Conservation (phyloP, 192 early-diverging fungal species). For the Haplosporangium gracile region DNA sequence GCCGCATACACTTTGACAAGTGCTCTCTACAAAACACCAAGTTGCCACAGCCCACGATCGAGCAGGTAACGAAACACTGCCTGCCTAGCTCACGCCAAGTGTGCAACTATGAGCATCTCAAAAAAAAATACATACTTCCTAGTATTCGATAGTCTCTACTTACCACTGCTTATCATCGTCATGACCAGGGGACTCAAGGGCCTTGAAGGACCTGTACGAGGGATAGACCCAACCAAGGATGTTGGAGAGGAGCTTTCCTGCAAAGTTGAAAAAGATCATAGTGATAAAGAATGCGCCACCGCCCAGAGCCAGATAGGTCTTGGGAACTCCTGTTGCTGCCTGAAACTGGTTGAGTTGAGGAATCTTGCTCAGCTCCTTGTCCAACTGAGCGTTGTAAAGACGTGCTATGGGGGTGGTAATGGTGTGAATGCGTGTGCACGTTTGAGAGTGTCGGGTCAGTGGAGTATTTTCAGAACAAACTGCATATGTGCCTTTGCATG, state of each 20-base stretch:
- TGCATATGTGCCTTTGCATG: not conserved
- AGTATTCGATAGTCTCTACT: not conserved
- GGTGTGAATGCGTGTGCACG: not conserved
- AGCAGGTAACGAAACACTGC: too few relatives aligned
- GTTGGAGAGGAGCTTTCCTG: slow-evolving; percentile 81
- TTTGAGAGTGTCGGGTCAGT: not conserved
- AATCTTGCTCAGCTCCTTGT: slow-evolving; percentile 78
- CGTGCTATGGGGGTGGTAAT: not conserved
- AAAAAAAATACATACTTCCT: not conserved
- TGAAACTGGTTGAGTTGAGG: slow-evolving; percentile 76
- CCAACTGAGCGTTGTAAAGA: slow-evolving; percentile 63
- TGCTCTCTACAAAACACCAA: too few relatives aligned
- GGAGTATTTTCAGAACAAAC: too few relatives aligned
- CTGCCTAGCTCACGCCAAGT: too few relatives aligned
- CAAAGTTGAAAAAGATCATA: slow-evolving; percentile 92
- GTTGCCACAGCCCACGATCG: too few relatives aligned
- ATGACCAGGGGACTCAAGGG: slow-evolving; percentile 84
- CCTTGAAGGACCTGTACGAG: slow-evolving; percentile 89
- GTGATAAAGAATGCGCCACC: slow-evolving; percentile 67
- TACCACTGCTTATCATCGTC: slow-evolving; percentile 87
- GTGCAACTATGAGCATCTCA: not conserved
- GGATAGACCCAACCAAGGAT: slow-evolving; percentile 92
- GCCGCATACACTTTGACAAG: too few relatives aligned
- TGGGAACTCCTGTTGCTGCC: slow-evolving; percentile 80
- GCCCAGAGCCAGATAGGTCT: slow-evolving; percentile 82